Evolutionary conservation across 2,329 filamentous ascomycete species (phyloP).

Genomic region (Massarina eburnea): DNA sequence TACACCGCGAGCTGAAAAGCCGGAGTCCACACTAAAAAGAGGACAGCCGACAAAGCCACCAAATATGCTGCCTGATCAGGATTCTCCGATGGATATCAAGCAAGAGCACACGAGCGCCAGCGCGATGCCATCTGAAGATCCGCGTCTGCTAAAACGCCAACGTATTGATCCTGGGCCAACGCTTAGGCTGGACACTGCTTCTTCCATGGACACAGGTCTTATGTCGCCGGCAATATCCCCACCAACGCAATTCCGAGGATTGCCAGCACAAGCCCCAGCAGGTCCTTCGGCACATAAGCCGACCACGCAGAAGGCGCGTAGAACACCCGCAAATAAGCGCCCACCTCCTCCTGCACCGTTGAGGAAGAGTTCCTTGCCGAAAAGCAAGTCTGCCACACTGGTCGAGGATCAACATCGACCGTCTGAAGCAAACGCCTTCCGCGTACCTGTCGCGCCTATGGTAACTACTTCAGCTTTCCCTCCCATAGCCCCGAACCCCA

Average conservation of each 20-base stretch:
- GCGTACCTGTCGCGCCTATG: constrained; percentile 9
- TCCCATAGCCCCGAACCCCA: neutral
- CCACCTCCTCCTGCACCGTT: neutral
- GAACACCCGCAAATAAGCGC: neutral
- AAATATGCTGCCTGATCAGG: no score
- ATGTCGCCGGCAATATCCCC: neutral
- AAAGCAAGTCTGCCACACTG: constrained; percentile 4
- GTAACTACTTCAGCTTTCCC: neutral
- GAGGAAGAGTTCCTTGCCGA: neutral
- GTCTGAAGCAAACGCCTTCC: constrained; percentile 8
- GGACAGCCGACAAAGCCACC: no score
- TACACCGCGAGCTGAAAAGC: no score
- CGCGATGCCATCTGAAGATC: neutral
- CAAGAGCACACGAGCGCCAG: neutral
- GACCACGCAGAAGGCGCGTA: neutral
- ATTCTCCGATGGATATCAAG: no score
- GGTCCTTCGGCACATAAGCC: neutral
- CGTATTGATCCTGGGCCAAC: constrained; percentile 10
- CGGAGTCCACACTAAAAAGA: no score
- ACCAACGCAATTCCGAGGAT: neutral
- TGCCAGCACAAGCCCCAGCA: neutral
- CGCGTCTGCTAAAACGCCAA: constrained; percentile 17
- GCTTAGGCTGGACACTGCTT: neutral
- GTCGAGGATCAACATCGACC: constrained; percentile 12
- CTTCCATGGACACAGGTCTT: neutral